Conservation (phyloP, 768 basidiomycete genomes). For the Mycena venus region DNA sequence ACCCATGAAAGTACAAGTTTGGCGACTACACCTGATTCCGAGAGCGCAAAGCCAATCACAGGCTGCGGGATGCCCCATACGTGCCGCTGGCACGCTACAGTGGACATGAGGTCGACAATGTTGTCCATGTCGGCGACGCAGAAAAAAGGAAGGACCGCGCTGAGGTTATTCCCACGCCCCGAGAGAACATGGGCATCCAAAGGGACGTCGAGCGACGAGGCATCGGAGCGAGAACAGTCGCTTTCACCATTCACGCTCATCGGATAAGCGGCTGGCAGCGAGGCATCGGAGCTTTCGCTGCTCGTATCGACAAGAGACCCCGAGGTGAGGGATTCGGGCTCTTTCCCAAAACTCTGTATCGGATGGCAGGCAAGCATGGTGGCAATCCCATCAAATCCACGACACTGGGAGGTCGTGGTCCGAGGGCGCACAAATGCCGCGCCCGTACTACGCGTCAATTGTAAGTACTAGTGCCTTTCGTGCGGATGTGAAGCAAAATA, state of each 20-base stretch:
- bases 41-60: neutral
- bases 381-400: neutral
- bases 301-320: too few relatives aligned
- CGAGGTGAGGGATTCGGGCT: too few relatives aligned
- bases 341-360: too few relatives aligned
- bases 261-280: too few relatives aligned
- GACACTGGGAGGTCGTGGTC: neutral
- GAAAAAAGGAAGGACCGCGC: neutral
- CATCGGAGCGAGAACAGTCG: too few relatives aligned
- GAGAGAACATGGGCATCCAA: conserved; percentile 4
- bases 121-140: neutral
- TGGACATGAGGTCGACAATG: conserved; percentile 17
- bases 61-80: conserved; percentile 6
- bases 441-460: neutral
- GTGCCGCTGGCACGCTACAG: conserved; percentile 13
- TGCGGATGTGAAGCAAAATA: neutral
- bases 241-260: too few relatives aligned
- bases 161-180: neutral
- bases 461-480: neutral
- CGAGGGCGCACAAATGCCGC: neutral
- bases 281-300: too few relatives aligned
- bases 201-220: neutral
- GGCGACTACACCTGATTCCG: neutral
- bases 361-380: neutral
- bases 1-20: conserved; percentile 15